phyloP scores from a whole-genome alignment of 148 eudicot genomes.

The Heliosperma pusillum region DNA sequence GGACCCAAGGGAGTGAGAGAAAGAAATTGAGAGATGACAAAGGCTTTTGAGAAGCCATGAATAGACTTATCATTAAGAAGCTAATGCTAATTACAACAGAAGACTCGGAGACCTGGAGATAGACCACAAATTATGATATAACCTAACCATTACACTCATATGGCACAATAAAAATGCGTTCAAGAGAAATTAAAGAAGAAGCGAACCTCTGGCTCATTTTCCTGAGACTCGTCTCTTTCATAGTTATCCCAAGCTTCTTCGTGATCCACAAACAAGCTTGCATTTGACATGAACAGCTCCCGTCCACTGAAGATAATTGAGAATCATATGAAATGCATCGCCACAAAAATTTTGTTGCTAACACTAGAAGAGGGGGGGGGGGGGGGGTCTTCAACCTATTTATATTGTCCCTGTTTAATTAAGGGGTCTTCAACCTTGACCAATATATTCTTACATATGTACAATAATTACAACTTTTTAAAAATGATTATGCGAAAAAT shows the following conservation, averaged over 20 bases:
- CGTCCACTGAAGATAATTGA: constrained; percentile 61
- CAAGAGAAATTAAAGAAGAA: not conserved
- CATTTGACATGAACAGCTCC: constrained; percentile 69
- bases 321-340: not conserved
- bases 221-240: constrained; percentile 52
- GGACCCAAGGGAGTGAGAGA: not conserved
- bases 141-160: not conserved
- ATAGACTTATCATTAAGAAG: not conserved
- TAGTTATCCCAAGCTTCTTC: constrained; percentile 69
- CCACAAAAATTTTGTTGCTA: not conserved
- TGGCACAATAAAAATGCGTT: not conserved
- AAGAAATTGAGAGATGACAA: not conserved
- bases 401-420: not conserved
- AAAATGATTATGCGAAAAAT: too few species aligned
- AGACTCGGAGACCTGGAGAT: not conserved
- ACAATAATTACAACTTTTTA: too few species aligned
- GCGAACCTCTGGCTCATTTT: constrained; percentile 44
- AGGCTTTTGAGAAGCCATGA: not conserved
- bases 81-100: not conserved
- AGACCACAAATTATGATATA: not conserved
- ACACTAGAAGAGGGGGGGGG: not conserved
- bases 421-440: not conserved
- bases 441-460: not conserved
- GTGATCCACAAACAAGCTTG: constrained; percentile 79
- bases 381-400: not conserved